Evolutionary conservation across 192 early-diverging fungal genomes (phyloP).

Genomic region (Linderina pennispora): DNA sequence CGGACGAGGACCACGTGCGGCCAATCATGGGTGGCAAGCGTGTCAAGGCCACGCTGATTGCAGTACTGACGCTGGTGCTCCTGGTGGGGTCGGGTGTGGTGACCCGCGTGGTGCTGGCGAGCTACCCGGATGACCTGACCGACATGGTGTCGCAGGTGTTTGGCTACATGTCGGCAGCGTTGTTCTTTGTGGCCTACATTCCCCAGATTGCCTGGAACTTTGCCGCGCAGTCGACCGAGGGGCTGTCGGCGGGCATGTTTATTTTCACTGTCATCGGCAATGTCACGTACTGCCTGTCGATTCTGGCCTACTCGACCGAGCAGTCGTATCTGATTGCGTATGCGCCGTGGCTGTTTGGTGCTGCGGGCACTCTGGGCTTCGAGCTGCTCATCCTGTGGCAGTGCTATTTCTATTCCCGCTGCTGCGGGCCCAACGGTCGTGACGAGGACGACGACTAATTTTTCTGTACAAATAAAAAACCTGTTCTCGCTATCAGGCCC

Average conservation of each 20-base stretch:
- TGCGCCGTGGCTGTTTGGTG: conserved; percentile 43
- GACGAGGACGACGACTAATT: conserved; percentile 3
- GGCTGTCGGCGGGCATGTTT: conserved; percentile 79
- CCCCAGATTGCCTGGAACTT: conserved; percentile 83
- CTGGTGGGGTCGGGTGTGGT: conserved; percentile 13
- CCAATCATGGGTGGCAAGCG: conserved; percentile 12
- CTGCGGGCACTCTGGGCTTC: conserved; percentile 39
- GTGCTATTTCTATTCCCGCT: conserved; percentile 35
- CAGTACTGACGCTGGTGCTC: conserved; percentile 10
- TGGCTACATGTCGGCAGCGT: conserved; percentile 65
- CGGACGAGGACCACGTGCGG: too few relatives aligned
- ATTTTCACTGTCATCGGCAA: conserved; percentile 77
- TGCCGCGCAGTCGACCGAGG: conserved; percentile 63
- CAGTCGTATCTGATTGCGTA: conserved; percentile 29
- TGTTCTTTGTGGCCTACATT: conserved; percentile 67
- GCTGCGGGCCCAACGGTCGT: not conserved
- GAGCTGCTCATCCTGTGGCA: conserved; percentile 38
- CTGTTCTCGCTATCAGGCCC: too few relatives aligned
- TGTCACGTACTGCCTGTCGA: conserved; percentile 43
- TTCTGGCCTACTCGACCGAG: conserved; percentile 30
- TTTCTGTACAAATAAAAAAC: too few relatives aligned
- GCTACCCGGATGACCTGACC: conserved; percentile 32
- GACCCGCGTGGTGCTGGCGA: conserved; percentile 19
- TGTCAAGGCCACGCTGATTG: conserved; percentile 15
- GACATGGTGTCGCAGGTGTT: conserved; percentile 56